These are phyloP conservation scores for Cordyceps tenuipes DNA, from an alignment of 2,329 filamentous ascomycete genomes.

Conservation along the genomic window DNA sequence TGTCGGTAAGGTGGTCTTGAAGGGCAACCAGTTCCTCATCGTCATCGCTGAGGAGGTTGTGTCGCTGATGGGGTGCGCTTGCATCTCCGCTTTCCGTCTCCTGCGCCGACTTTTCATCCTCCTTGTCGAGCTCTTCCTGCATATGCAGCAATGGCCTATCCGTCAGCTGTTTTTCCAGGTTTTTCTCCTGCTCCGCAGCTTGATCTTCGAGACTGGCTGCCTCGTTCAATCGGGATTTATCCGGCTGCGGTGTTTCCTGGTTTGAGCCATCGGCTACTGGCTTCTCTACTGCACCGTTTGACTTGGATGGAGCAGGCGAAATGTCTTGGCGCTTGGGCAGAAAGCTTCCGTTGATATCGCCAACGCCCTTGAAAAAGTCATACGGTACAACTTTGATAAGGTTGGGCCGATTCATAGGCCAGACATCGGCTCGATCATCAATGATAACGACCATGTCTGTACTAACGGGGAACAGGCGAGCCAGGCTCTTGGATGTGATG, in stretches of 20 bases:
- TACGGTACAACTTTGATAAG: slow-evolving; percentile 92
- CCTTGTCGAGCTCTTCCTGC: slow-evolving; percentile 83
- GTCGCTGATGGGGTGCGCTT: slow-evolving; percentile 38
- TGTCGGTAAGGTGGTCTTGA: slow-evolving; percentile 62
- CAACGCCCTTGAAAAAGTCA: slow-evolving; percentile 96
- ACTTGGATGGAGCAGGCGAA: slow-evolving; percentile 24
- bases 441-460: slow-evolving; percentile 99
- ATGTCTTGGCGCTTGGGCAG: slow-evolving; percentile 67
- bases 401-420: slow-evolving; percentile 82
- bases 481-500: slow-evolving; percentile 80
- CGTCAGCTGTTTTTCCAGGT: slow-evolving; percentile 78
- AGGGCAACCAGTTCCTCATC: slow-evolving; percentile 75
- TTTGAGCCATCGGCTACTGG: slow-evolving; percentile 12
- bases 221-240: slow-evolving; percentile 69
- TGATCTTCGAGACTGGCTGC: slow-evolving; percentile 63
- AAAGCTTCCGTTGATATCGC: slow-evolving; percentile 97
- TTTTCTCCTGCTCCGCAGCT: slow-evolving; percentile 76
- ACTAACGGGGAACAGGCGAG: slow-evolving; percentile 88
- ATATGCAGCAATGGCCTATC: slow-evolving; percentile 85
- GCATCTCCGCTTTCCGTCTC: slow-evolving; percentile 19
- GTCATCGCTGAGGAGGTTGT: slow-evolving; percentile 79
- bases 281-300: slow-evolving; percentile 14
- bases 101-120: slow-evolving; percentile 40
- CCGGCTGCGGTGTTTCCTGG: slow-evolving; percentile 43
- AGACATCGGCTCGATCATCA: slow-evolving; percentile 92